phyloP scores from a whole-genome alignment of 345 rosid genomes.

The Bretschneidera sinensis region DNA sequence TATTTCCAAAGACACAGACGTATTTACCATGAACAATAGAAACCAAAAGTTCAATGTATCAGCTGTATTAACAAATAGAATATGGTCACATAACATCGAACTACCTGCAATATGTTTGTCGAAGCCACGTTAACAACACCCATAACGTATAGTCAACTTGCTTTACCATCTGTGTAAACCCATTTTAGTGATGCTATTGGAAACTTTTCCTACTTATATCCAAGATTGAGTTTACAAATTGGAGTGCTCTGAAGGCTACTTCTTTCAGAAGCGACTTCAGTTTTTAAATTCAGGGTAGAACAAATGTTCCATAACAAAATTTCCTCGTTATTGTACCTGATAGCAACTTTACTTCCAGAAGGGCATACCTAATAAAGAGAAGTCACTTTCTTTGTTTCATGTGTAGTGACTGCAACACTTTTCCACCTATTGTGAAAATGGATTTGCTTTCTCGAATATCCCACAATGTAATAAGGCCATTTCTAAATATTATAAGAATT shows the following conservation, averaged over 20 bases:
- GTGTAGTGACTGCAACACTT: conserved; percentile 40
- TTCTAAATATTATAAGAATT: conserved; percentile 66
- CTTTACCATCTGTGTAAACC: conserved; percentile 62
- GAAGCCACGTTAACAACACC: conserved; percentile 52
- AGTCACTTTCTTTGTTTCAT: conserved; percentile 69
- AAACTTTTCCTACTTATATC: conserved; percentile 65
- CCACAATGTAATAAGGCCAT: conserved; percentile 73
- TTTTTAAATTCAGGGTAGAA: conserved; percentile 25
- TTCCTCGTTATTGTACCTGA: conserved; percentile 83
- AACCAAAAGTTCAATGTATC: too few relatives aligned
- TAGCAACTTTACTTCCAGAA: conserved; percentile 67
- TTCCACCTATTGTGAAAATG: conserved; percentile 52
- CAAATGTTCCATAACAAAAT: conserved; percentile 69
- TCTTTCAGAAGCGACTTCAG: conserved; percentile 35
- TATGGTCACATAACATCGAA: conserved; percentile 1
- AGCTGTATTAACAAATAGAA: too few relatives aligned
- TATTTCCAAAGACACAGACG: too few relatives aligned
- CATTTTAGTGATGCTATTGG: conserved; percentile 72
- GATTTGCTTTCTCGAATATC: conserved; percentile 64
- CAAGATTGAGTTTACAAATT: conserved; percentile 71
- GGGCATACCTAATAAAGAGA: conserved; percentile 91
- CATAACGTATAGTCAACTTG: conserved; percentile 63
- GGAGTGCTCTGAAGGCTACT: conserved; percentile 38
- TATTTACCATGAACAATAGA: too few relatives aligned
- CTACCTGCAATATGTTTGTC: conserved; percentile 56